Conservation (phyloP, 2,329 filamentous ascomycete genomes). For the Lizonia empirigonia region DNA sequence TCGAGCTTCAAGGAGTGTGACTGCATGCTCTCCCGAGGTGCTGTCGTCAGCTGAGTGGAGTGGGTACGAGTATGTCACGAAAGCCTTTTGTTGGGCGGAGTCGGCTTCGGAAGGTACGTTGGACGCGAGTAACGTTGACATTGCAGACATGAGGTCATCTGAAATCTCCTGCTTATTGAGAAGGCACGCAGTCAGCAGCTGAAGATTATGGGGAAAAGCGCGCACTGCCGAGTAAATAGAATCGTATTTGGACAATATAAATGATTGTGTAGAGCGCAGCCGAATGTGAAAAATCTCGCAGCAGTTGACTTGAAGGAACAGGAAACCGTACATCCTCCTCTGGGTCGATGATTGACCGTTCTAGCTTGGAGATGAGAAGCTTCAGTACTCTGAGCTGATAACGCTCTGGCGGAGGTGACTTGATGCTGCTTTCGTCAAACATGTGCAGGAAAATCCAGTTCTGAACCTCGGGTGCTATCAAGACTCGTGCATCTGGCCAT, state of each 20-base stretch:
- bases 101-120: slow-evolving; percentile 67
- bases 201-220: slow-evolving; percentile 8
- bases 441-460: slow-evolving; percentile 67
- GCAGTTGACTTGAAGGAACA: slow-evolving; percentile 28
- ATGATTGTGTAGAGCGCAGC: background rate
- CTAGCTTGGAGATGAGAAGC: slow-evolving; percentile 70
- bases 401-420: slow-evolving; percentile 66
- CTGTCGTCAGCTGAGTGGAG: slow-evolving; percentile 23
- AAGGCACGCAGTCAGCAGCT: slow-evolving; percentile 31
- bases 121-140: slow-evolving; percentile 68
- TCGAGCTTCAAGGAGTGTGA: slow-evolving; percentile 72
- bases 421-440: slow-evolving; percentile 64
- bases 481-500: slow-evolving; percentile 64
- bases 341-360: slow-evolving; percentile 77
- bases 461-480: slow-evolving; percentile 69
- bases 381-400: slow-evolving; percentile 79
- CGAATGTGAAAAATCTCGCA: background rate
- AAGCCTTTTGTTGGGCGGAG: slow-evolving; percentile 73
- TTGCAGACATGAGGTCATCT: slow-evolving; percentile 74
- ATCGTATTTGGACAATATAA: background rate
- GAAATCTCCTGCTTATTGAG: slow-evolving; percentile 71
- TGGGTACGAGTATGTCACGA: slow-evolving; percentile 70
- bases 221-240: background rate
- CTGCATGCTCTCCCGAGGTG: slow-evolving; percentile 38
- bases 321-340: slow-evolving; percentile 78